Evolutionary conservation across 1,284 basidiomycete species (phyloP), one percentile per base, ranked within the genome.

Genomic region (Rhodofomes roseus): DNA sequence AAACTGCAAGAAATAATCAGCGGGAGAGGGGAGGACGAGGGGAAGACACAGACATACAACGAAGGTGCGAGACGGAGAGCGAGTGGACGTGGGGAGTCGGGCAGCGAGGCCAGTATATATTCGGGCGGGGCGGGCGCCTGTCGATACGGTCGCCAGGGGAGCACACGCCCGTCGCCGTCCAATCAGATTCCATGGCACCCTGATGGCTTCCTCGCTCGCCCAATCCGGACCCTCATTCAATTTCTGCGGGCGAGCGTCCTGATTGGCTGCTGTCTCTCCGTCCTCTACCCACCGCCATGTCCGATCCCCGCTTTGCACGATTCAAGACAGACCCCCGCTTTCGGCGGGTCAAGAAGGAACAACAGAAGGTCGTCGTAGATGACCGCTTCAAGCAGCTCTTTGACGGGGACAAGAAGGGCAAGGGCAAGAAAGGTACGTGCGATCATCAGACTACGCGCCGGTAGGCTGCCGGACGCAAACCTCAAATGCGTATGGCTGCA

Each of bases 261-360:
- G 62, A 70, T 67, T 69, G 65, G 67, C 63, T 52, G 31, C 37
- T 23, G 25, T 25, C 22, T 27, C 22, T 52, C 57, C 52, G 57
- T 18, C 57, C 55, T 20, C 40, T 14, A 16, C 25, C 53, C 22
- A 54, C 62, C 57, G 61, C 64, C 66, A 90, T 91, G 89, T 84
- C 87, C 39, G 95, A 96, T 74, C 79, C 89, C 37, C 86, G 96
- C 37, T 98, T 99, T 74, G 85, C 92, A 34, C 82, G 92, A 59
- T 80, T 98, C 56, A 90, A 88, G 72, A 89, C 92, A 31, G 96
- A 99, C 74, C 96, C 96, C 57, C 87, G 96, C 58, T 99, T 99
- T 78, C 81, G 96, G 39, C 83, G 84, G 23, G 90, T 92, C 0
- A 92, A 87, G 70, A 91, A 89, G 72, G 86, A 90, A 53, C 80